Conservation (phyloP, 2,329 filamentous ascomycete genomes). For the Teratosphaeria viscida region DNA sequence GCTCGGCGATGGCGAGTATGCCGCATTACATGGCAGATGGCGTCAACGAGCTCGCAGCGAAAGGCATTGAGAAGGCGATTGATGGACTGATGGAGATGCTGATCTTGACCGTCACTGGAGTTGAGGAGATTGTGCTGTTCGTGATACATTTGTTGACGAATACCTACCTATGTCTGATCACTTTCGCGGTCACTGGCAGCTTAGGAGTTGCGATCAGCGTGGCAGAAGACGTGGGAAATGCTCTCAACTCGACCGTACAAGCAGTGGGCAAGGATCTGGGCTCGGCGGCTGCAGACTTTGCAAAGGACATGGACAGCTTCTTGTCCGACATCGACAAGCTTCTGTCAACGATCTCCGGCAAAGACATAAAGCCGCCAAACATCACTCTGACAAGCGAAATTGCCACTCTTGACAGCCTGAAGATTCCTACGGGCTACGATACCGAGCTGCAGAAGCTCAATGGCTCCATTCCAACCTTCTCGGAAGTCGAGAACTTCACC, state of each 20-base stretch:
- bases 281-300: slow-evolving; percentile 29
- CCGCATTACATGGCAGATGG: slow-evolving; percentile 86
- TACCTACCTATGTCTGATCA: slow-evolving; percentile 83
- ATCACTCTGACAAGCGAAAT: slow-evolving; percentile 59
- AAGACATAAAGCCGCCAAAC: slow-evolving; percentile 34
- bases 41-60: slow-evolving; percentile 75
- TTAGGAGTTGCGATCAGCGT: slow-evolving; percentile 58
- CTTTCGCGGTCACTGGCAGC: slow-evolving; percentile 68
- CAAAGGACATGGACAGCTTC: slow-evolving; percentile 47
- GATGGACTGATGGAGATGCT: slow-evolving; percentile 70
- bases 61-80: slow-evolving; percentile 69
- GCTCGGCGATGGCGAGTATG: slow-evolving; percentile 95
- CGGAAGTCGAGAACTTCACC: slow-evolving; percentile 72
- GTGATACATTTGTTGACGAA: slow-evolving; percentile 83
- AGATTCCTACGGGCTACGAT: slow-evolving; percentile 59
- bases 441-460: slow-evolving; percentile 63
- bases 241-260: slow-evolving; percentile 50
- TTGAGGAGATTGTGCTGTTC: slow-evolving; percentile 83
- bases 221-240: slow-evolving; percentile 49
- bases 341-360: slow-evolving; percentile 30
- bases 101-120: slow-evolving; percentile 65
- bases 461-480: slow-evolving; percentile 69
- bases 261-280: slow-evolving; percentile 48
- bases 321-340: slow-evolving; percentile 39
- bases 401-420: slow-evolving; percentile 56